Base-by-base conservation (phyloP, 495 filamentous ascomycete genomes). In the Trichoderma asperelloides region DNA sequence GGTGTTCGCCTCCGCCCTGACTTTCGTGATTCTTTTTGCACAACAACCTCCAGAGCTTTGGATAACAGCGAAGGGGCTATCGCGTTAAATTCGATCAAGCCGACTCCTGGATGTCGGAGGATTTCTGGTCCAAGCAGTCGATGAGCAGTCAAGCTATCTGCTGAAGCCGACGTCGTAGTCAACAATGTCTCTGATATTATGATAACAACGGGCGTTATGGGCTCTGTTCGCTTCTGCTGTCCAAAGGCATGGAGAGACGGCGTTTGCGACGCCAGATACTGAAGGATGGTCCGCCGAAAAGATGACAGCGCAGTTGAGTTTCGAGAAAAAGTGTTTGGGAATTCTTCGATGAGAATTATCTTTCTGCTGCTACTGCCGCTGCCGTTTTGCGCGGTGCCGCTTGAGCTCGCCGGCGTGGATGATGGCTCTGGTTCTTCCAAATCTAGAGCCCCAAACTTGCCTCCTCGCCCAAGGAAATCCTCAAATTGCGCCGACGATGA, bases 321-420 rank as follows among this genome's bases (percentile, higher is more conserved):
- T 51, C 86, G 83, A 27, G 84, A 84, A 68, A 93, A 88, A 0
- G 90, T 89, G 70, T 90, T 92, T 0, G 96, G 96, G 74, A 97
- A 97, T 73, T 99, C 96, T 80, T 99, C 96, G 63, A 99, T 82
- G 11, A 98, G 76, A 55, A 97, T 89, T 40, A 97, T 74, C 70
- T 78, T 79, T 69, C 72, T 77, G 18, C 72, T 77, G 18, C 70
- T 67, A 64, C 68, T 68, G 45, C 70, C 70, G 23, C 25, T 23
- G 25, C 67, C 68, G 18, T n/a, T 18, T 15, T 60, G 55, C 7
- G 55, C 12, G 9, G 40, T 21, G 21, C 33, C 28, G 41, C n/a
- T 49, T 47, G 27, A 47, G 64, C 64, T 65, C 21, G n/a, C 43
- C 33, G 63, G 63, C 30, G 40, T 40, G 40, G 64, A 27, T 18